Percentiles rank a stretch among this genome's conserved stretches.
Conservation (phyloP, 192 early-diverging fungal genomes). For the Gaertneriomyces semiglobifer region DNA sequence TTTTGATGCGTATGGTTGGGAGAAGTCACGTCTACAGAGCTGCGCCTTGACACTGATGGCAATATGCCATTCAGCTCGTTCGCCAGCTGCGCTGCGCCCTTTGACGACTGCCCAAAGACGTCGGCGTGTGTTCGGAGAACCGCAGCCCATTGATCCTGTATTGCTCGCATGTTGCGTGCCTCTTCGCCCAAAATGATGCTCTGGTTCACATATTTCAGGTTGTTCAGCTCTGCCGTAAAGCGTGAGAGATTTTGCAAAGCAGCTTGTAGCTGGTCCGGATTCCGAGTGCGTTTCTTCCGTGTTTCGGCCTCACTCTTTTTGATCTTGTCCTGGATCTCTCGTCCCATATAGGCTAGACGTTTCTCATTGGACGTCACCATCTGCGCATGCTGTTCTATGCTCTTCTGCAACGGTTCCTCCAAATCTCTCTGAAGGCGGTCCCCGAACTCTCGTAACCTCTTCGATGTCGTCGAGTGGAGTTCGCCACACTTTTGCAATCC, state of each 20-base stretch:
- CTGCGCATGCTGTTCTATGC: constrained; percentile 24
- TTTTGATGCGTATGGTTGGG: too few relatives aligned
- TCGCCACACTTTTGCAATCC: constrained; percentile 19
- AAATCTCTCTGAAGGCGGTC: constrained; percentile 22
- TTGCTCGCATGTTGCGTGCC: constrained; percentile 20
- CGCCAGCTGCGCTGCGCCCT: not conserved
- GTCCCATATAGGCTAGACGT: constrained; percentile 17
- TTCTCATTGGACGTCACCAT: constrained; percentile 25
- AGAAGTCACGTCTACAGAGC: too few relatives aligned
- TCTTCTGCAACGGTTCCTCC: constrained; percentile 26
- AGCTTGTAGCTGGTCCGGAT: constrained; percentile 13
- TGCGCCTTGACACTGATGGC: too few relatives aligned
- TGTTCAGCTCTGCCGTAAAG: constrained; percentile 19
- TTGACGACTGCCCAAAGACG: not conserved
- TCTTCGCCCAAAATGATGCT: constrained; percentile 24
- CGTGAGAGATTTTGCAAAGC: constrained; percentile 13
- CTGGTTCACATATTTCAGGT: constrained; percentile 21
- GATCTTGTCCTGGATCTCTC: constrained; percentile 26
- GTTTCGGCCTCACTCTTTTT: constrained; percentile 21
- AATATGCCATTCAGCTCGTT: constrained; percentile 1
- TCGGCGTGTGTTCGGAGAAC: constrained; percentile 2
- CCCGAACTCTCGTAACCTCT: constrained; percentile 18
- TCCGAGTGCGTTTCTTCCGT: constrained; percentile 9
- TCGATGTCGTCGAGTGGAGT: constrained; percentile 22
- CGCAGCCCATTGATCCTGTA: constrained; percentile 18